These are phyloP conservation scores for Coemansia javaensis DNA, from an alignment of 192 early-diverging fungal genomes.

Conservation along the genomic window DNA sequence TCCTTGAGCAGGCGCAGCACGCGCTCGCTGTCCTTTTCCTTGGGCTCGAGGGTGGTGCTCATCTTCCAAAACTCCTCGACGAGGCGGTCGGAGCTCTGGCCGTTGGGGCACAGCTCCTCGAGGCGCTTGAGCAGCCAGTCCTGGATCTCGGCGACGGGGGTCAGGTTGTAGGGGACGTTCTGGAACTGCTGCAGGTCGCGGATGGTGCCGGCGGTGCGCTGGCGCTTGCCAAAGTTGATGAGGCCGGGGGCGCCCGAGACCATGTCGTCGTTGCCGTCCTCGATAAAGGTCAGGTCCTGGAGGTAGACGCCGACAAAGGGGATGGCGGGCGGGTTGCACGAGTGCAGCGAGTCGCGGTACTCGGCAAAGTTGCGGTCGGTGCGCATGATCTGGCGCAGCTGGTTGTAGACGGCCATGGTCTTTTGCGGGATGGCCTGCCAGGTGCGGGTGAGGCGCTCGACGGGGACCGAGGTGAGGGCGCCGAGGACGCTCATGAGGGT, in stretches of 20 bases:
- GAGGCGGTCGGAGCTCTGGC: constrained; percentile 50
- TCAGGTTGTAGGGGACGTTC: constrained; percentile 71
- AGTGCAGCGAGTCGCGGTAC: constrained; percentile 79
- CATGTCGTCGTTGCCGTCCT: constrained; percentile 78
- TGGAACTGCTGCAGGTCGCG: constrained; percentile 88
- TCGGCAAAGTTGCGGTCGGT: constrained; percentile 73
- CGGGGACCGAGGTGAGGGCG: constrained; percentile 80
- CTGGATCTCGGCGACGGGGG: constrained; percentile 76
- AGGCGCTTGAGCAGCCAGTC: constrained; percentile 67
- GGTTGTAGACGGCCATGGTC: constrained; percentile 55
- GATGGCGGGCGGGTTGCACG: constrained; percentile 72
- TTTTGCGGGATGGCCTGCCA: constrained; percentile 75
- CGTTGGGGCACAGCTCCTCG: constrained; percentile 61
- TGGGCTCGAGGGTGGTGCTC: constrained; percentile 78
- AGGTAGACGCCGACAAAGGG: constrained; percentile 84
- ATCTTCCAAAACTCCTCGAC: constrained; percentile 71
- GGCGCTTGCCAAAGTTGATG: constrained; percentile 88
- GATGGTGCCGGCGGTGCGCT: constrained; percentile 82
- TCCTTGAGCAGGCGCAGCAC: constrained; percentile 69
- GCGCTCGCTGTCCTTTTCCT: constrained; percentile 79
- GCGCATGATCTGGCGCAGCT: constrained; percentile 71
- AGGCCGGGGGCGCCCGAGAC: constrained; percentile 59
- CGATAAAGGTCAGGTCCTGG: constrained; percentile 86
- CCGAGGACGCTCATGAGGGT: constrained; percentile 87
- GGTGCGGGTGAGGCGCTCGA: constrained; percentile 85